Percentiles rank a stretch among this genome's conserved stretches.
These are phyloP conservation scores for Pseudisothecium myosuroides DNA, from an alignment of 225 moss, liverwort and hornwort species.

Conservation along the genomic window DNA sequence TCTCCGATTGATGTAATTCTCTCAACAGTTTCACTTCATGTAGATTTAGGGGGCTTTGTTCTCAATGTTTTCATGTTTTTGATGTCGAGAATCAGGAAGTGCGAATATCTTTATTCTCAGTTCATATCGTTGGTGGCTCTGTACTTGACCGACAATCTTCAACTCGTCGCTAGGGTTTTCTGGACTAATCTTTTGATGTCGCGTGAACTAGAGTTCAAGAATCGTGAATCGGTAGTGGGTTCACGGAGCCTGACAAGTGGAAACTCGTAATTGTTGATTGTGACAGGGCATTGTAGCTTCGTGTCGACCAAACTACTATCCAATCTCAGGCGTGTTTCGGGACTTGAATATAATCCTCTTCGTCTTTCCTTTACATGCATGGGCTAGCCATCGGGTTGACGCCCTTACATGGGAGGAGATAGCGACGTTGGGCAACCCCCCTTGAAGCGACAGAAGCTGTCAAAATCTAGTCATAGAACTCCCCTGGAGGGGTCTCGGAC, in stretches of 20 bases:
- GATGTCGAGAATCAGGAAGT: background rate
- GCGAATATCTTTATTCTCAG: background rate
- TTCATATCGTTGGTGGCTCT: background rate
- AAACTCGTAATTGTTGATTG: background rate
- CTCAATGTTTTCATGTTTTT: background rate
- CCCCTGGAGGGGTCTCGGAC: slow-evolving; percentile 65
- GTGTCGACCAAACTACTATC: background rate
- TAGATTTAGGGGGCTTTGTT: background rate
- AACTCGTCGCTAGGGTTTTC: background rate
- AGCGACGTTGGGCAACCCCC: slow-evolving; percentile 99
- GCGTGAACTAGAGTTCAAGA: background rate
- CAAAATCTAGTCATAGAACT: slow-evolving; percentile 45
- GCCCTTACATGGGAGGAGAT: slow-evolving; percentile 99
- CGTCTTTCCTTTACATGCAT: slow-evolving; percentile 55
- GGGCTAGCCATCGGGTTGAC: slow-evolving; percentile 99
- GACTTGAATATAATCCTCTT: background rate
- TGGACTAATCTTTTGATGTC: background rate
- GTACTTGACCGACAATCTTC: background rate
- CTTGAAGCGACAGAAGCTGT: slow-evolving; percentile 93
- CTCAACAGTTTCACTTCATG: background rate
- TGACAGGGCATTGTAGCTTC: slow-evolving; percentile 15
- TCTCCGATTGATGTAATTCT: background rate
- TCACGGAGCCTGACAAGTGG: background rate
- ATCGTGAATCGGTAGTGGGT: background rate
- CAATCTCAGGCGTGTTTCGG: background rate